Conservation (phyloP, 1,284 basidiomycete species). For the Austroboletus niveus region DNA sequence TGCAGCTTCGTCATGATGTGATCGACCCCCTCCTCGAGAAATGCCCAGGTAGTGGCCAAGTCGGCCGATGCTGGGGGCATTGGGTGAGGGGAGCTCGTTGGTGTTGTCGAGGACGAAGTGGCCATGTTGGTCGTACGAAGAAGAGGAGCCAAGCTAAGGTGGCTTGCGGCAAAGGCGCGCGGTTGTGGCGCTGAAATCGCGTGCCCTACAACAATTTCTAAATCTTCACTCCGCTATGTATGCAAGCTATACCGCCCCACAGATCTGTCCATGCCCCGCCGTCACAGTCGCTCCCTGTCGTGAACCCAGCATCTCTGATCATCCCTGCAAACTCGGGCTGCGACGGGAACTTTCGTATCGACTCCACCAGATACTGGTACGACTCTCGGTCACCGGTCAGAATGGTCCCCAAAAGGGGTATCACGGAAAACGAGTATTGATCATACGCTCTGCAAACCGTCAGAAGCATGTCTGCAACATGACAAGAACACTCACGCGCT, state of each 20-base stretch:
- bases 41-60: conserved; percentile 85
- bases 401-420: conserved; percentile 93
- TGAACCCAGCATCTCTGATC: conserved; percentile 85
- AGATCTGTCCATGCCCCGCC: conserved; percentile 88
- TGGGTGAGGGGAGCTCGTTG: conserved; percentile 20
- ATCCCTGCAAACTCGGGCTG: conserved; percentile 90
- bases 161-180: conserved; percentile 21
- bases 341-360: conserved; percentile 91
- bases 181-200: conserved; percentile 29
- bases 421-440: conserved; percentile 95
- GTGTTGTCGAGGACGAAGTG: conserved; percentile 16
- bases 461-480: conserved; percentile 1
- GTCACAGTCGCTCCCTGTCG: conserved; percentile 74
- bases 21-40: conserved; percentile 86
- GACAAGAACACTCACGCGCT: conserved; percentile 61
- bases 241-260: conserved; percentile 83
- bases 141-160: conserved; percentile 11
- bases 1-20: conserved; percentile 91
- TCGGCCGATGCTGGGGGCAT: conserved; percentile 71
- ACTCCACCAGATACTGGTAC: conserved; percentile 98
- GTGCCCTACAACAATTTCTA: conserved; percentile 27
- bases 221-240: conserved; percentile 85
- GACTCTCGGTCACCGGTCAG: conserved; percentile 94
- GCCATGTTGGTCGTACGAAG: conserved; percentile 34
- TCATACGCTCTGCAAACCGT: conserved; percentile 73